phyloP scores from a whole-genome alignment of 148 eudicot genomes.

The Nyssa sinensis region DNA sequence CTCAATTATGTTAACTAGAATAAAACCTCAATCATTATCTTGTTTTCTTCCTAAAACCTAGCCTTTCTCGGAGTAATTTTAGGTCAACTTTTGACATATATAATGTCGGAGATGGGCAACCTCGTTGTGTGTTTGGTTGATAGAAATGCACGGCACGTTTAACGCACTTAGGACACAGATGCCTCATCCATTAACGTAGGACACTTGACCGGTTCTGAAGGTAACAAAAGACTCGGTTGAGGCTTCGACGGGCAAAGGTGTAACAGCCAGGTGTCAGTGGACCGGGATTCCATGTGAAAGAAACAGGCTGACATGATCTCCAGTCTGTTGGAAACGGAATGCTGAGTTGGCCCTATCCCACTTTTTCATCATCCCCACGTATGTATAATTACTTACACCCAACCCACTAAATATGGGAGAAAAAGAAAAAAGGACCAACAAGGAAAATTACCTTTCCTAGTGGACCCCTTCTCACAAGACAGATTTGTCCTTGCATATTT shows the following conservation, averaged over 20 bases:
- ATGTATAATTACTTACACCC: constrained; percentile 18
- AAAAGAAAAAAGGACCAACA: not conserved
- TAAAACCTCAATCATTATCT: too few species aligned
- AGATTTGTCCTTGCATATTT: not conserved
- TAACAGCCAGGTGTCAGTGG: not conserved
- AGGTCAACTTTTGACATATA: too few species aligned
- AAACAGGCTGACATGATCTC: not conserved
- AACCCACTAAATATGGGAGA: constrained; percentile 9
- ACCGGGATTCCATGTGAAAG: not conserved
- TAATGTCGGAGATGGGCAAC: too few species aligned
- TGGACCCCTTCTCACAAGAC: not conserved
- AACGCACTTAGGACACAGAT: too few species aligned
- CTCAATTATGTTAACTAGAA: too few species aligned
- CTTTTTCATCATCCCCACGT: not conserved
- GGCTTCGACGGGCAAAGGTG: not conserved
- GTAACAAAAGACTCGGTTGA: not conserved
- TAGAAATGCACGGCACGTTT: not conserved
- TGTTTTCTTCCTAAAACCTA: too few species aligned
- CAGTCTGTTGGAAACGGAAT: not conserved
- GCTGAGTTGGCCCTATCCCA: constrained; percentile 11
- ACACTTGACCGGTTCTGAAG: not conserved
- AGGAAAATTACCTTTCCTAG: not conserved
- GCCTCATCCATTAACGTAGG: too few species aligned
- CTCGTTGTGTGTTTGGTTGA: not conserved
- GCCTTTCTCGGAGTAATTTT: too few species aligned